A percentile compares a stretch with the other conserved stretches of the same genome.
Evolutionary conservation across 805 yeast species (phyloP).

Genomic region (Starmerella potacharoeniae): DNA sequence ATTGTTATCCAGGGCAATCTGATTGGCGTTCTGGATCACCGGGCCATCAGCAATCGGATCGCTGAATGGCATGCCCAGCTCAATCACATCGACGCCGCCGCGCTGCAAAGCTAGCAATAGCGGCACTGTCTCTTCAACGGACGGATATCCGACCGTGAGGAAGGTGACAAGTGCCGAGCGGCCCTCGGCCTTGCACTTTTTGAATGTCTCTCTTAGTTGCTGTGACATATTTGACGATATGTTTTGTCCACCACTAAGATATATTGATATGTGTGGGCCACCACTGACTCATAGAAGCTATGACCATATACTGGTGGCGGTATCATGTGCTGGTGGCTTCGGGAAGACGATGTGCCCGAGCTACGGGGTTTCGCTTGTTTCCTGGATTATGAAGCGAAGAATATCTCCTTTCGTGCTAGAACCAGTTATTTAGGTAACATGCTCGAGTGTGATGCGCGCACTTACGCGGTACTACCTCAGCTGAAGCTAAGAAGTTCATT

Average conservation of each 20-base stretch:
- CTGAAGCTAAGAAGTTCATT: background rate
- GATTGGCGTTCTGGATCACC: slow-evolving; percentile 80
- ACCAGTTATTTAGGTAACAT: too few relatives aligned
- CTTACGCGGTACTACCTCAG: too few relatives aligned
- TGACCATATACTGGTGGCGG: too few relatives aligned
- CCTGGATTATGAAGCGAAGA: too few relatives aligned
- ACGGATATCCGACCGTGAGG: slow-evolving; percentile 89
- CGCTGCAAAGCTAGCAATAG: slow-evolving; percentile 78
- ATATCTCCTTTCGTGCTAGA: too few relatives aligned
- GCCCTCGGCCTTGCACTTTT: slow-evolving; percentile 46
- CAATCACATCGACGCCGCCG: slow-evolving; percentile 93
- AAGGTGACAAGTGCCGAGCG: slow-evolving; percentile 87
- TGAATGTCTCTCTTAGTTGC: slow-evolving; percentile 47
- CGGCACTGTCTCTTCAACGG: slow-evolving; percentile 77
- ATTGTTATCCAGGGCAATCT: slow-evolving; percentile 67
- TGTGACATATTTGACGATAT: slow-evolving; percentile 35
- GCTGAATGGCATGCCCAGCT: slow-evolving; percentile 89
- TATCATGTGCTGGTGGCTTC: too few relatives aligned
- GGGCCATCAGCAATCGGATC: slow-evolving; percentile 99
- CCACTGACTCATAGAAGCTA: background rate
- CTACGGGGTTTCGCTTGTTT: too few relatives aligned
- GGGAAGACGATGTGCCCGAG: too few relatives aligned
- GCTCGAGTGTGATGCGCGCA: too few relatives aligned
- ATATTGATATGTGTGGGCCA: background rate
- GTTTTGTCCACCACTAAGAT: background rate